Evolutionary conservation across 163 green algal species (phyloP).

Genomic region (Volvox carteri): DNA sequence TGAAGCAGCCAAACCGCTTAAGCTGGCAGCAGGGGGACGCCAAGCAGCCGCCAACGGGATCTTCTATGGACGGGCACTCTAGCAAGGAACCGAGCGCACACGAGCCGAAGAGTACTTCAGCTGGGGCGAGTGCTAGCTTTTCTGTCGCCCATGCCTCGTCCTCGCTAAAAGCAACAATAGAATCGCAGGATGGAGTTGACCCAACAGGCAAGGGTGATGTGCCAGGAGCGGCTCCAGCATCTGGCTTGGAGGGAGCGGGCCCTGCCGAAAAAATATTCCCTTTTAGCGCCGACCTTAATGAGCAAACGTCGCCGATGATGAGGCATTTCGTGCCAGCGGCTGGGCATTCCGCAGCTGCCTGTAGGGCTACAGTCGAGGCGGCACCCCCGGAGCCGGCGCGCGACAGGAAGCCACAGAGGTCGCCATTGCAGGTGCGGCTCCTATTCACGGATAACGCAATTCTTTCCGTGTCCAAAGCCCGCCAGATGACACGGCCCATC

Average conservation of each 20-base stretch:
- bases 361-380: neutral
- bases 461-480: too few relatives aligned
- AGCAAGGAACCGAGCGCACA: neutral
- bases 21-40: neutral
- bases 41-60: neutral
- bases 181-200: too few relatives aligned
- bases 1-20: neutral
- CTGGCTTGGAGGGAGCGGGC: neutral
- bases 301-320: slow-evolving; percentile 29
- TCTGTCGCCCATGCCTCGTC: neutral
- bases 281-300: slow-evolving; percentile 6
- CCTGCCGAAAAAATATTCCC: neutral
- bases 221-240: too few relatives aligned
- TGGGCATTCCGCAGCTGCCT: neutral
- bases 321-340: slow-evolving; percentile 6
- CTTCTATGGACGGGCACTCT: neutral
- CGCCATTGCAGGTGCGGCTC: neutral
- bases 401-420: neutral
- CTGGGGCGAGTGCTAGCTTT: neutral
- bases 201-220: too few relatives aligned
- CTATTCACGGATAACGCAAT: too few relatives aligned
- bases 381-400: neutral
- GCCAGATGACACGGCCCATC: neutral
- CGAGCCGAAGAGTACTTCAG: neutral
- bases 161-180: too few relatives aligned